Evolutionary conservation across 1,284 basidiomycete genomes (phyloP).

Genomic region (Irpex rosettiformis): DNA sequence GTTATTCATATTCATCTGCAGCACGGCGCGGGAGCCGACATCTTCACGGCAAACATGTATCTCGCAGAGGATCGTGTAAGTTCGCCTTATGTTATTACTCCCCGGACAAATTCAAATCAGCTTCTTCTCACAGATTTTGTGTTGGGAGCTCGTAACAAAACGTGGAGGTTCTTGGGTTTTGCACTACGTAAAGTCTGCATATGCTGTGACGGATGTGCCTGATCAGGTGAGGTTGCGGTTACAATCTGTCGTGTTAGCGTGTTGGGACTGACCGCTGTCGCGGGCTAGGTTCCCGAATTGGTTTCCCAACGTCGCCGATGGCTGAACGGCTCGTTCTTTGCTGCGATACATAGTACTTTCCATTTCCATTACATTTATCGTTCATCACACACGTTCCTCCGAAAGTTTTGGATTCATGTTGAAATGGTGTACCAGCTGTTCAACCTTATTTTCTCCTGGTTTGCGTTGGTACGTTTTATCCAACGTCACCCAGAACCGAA

Average conservation of each 20-base stretch:
- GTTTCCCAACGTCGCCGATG: conserved; percentile 92
- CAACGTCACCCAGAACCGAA: not conserved
- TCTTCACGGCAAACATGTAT: conserved; percentile 96
- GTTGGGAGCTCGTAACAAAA: conserved; percentile 93
- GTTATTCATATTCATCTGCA: conserved; percentile 2
- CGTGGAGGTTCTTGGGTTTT: conserved; percentile 83
- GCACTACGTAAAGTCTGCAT: conserved; percentile 93
- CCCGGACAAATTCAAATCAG: not conserved
- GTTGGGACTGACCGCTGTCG: not conserved
- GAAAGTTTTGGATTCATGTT: conserved; percentile 93
- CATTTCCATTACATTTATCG: conserved; percentile 94
- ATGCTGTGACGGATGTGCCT: conserved; percentile 89
- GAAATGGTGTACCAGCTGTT: conserved; percentile 92
- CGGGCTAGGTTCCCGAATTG: conserved; percentile 75
- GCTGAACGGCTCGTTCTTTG: conserved; percentile 98
- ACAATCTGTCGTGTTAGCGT: not conserved
- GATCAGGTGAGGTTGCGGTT: conserved; percentile 56
- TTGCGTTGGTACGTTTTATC: conserved; percentile 60
- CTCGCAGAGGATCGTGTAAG: conserved; percentile 83
- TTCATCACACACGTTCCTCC: conserved; percentile 77
- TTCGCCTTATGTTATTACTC: conserved; percentile 12
- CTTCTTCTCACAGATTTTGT: conserved; percentile 58
- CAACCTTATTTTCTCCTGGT: conserved; percentile 92
- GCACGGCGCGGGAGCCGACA: conserved; percentile 85
- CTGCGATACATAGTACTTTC: conserved; percentile 84